Evolutionary conservation across 208 protist species (phyloP), one percentile per base, ranked within the genome.

Genomic region (Trypanosoma vivax): DNA sequence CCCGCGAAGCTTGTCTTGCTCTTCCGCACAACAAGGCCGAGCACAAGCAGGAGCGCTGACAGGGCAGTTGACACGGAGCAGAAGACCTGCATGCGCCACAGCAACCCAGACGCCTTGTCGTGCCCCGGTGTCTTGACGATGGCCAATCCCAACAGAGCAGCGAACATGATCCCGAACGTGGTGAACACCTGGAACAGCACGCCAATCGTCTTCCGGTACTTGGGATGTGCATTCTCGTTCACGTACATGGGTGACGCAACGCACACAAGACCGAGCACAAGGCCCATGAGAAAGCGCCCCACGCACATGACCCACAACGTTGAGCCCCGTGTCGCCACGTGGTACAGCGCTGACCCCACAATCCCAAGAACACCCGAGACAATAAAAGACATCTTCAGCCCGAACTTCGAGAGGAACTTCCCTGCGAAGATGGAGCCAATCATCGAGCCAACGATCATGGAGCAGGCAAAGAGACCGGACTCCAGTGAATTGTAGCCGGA

Each of bases 151-250:
- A 91, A 64, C 34, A 38, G 39, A 24, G 82, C 70, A 25, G 81
- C 83, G n/a, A 90, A 4, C 55, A 94, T 79, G 62, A 87, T 89
- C 40, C 83, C 83, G 42, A 94, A 73, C 45, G 83, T 90, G 16
- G 63, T 86, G 62, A 84, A 90, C 25, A 92, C 61, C 60, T 90
- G 79, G 56, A 88, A 90, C 50, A 92, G 13, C n/a, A 76, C 61
- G 54, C 83, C 88, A 34, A 85, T 69, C 50, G 74, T 66, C n/a
- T 71, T 34, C 38, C 41, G 59, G 70, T 72, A 72, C 49, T 75
- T 73, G 30, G 68, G 70, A 33, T 75, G 73, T 14, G 70, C 82
- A 37, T 84, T 84, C 64, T 91, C 48, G 23, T 72, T 68, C 2
- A 81, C 68, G 55, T 89, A 94, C 74, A 91, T 76, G 29, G 83